Evolutionary conservation across 176 grass and related monocot species (phyloP), one percentile per base, ranked within the genome.

Genomic region (Ampelocalamus luodianensis): DNA sequence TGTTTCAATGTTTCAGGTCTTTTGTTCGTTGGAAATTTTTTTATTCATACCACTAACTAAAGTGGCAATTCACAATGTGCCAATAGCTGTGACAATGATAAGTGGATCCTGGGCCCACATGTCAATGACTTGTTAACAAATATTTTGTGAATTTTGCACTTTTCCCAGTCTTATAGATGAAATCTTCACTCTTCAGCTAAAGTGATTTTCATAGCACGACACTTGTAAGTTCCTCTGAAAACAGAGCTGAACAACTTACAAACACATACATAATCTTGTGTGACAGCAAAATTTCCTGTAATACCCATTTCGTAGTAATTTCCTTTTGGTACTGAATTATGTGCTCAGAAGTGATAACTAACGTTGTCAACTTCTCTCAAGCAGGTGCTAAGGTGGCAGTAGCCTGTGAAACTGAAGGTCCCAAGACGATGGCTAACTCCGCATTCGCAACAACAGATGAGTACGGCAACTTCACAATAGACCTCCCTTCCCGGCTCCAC

Each of bases 401-500:
- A 4, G 87, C 59, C 5, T 98, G 96, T 58, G 34, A 71, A 78
- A 75, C 27, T 8, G 81, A 89, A 72, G 58, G 62, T 5, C 54
- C 32, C 49, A 70, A 34, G 46, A 78, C 40, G 6, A 76, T 53
- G 51, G 51, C 65, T 0, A 77, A 86, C 27, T 68, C 76, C 60
- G 72, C 61, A 32, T 85, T 71, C 48, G 91, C 85, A 76, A 80
- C 29, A 5, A 89, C 93, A 0, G 91, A 98, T 6, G 96, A 93
- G 48, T 90, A 83, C 20, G 96, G 96, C 66, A 92, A 93, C 39
- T 98, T 95, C 89, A 90, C 85, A 15, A 65, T 98, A 5, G 91
- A 92, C 20, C 86, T 98, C 60, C 93, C 96, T 23, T 87, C 96
- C 6, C 80, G 82, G 44, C 93, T 98, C n/a, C 96, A 98, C 24